Evolutionary conservation across 495 filamentous ascomycete genomes (phyloP), one percentile per base, ranked within the genome.

Genomic region (Antarctomyces pellizariae): DNA sequence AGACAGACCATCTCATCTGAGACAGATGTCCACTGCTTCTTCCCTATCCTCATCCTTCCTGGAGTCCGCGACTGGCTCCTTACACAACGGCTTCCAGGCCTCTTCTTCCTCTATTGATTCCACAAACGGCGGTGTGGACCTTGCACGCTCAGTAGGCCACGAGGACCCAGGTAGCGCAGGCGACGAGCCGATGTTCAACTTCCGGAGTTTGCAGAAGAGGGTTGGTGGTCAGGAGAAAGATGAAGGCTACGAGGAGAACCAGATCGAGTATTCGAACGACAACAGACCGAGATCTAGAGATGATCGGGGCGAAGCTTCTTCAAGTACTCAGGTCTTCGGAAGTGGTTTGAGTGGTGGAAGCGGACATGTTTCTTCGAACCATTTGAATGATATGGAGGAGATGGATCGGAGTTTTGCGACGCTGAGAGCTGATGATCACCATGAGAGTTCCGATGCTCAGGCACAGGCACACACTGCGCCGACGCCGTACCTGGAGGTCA

Each of bases 151-250:
- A 6, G 44, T 25, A 7, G 40, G 34, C 0, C 52, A 49, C 8
- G 37, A 48, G 12, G 50, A 54, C 28, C 62, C 59, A 5, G 61
- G 54, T 13, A 63, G 55, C 34, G 49, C 60, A 1, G 60, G 64
- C 24, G 46, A 54, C 0, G 83, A 92, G 38, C 66, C 76, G 2
- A 67, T 90, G 66, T 83, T 90, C 52, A 91, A 89, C 46, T 92
- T 93, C 39, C 56, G 75, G 29, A 91, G 79, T 36, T 53, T 93
- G 14, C 5, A 6, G 14, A 13, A 5, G 24, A 13, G 7, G 24
- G 24, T 25, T 25, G 13, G 6, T 25, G 6, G 10, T 3, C 27
- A 39, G 4, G 37, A 37, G 16, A 33, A 43, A 16, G n/a, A n/a
- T n/a, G n/a, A n/a, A n/a, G n/a, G n/a, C n/a, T n/a, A n/a, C n/a